Percentiles rank a stretch among this genome's conserved stretches.
Conservation (phyloP, 257 asterid genomes). For the Salvia hispanica region DNA sequence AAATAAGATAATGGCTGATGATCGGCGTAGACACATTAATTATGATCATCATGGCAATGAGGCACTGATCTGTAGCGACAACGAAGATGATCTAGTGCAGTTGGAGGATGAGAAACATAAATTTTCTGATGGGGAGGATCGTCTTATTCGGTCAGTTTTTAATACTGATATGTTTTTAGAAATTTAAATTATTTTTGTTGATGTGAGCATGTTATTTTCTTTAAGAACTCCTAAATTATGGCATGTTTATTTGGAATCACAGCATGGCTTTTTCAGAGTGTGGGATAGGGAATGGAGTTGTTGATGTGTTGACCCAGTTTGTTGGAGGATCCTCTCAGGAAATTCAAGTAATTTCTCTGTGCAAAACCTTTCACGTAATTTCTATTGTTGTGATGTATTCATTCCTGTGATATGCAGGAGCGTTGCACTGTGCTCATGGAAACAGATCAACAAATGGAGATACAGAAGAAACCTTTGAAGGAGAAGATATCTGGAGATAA, state of each 20-base stretch:
- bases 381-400: constrained; percentile 18
- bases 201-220: constrained; percentile 16
- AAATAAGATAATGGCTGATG: constrained; percentile 97
- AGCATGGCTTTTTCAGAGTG: constrained; percentile 76
- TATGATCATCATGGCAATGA: too few relatives aligned
- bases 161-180: too few relatives aligned
- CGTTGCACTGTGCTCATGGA: constrained; percentile 74
- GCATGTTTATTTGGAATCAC: constrained; percentile 33
- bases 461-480: constrained; percentile 39
- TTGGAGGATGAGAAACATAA: constrained; percentile 64
- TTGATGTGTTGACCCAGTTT: constrained; percentile 64
- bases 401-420: constrained; percentile 59
- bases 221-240: constrained; percentile 11
- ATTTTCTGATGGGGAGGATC: constrained; percentile 85
- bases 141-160: constrained; percentile 61
- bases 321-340: constrained; percentile 82
- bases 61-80: too few relatives aligned
- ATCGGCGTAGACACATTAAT: constrained; percentile 30
- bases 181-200: not conserved
- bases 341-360: constrained; percentile 64
- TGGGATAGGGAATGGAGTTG: constrained; percentile 57
- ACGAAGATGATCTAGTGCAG: too few relatives aligned
- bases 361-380: constrained; percentile 7
- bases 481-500: constrained; percentile 46
- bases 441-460: constrained; percentile 43